Conservation (phyloP, 2,329 filamentous ascomycete species). For the Sporothrix variecibatus region DNA sequence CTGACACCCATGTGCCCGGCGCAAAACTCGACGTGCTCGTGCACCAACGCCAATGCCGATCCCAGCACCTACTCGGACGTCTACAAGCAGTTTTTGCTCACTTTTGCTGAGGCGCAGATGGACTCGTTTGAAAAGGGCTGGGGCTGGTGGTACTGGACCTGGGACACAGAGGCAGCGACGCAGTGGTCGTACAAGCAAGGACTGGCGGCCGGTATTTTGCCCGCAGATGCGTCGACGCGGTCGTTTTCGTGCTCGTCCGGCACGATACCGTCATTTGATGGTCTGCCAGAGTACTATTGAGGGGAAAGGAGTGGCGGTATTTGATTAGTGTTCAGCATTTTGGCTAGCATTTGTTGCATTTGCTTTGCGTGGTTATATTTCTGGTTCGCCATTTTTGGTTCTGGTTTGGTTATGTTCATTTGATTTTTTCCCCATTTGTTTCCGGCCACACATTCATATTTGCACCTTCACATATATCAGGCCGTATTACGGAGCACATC, state of each 20-base stretch:
- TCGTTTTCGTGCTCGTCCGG: conserved; percentile 65
- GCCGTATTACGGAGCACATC: too few species aligned
- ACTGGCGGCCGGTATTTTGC: conserved; percentile 75
- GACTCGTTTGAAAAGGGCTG: conserved; percentile 86
- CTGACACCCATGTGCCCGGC: conserved; percentile 74
- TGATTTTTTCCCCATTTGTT: too few species aligned
- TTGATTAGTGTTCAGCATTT: background rate
- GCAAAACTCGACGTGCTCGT: conserved; percentile 66
- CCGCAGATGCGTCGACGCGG: conserved; percentile 69
- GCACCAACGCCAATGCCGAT: conserved; percentile 73
- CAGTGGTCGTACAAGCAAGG: conserved; percentile 94
- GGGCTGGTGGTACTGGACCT: conserved; percentile 99
- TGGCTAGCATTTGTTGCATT: too few species aligned
- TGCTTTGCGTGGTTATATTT: too few species aligned
- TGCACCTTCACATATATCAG: too few species aligned
- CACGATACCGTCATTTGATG: conserved; percentile 56
- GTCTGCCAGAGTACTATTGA: conserved; percentile 55
- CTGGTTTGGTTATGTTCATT: too few species aligned
- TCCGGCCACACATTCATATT: too few species aligned
- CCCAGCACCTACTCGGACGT: conserved; percentile 64
- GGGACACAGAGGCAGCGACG: conserved; percentile 71
- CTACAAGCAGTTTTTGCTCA: conserved; percentile 84
- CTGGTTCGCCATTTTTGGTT: too few species aligned
- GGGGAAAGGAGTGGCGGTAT: background rate
- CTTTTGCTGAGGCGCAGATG: conserved; percentile 97